phyloP scores from a whole-genome alignment of 1,284 basidiomycete genomes.

The Sporisorium graminicola region DNA sequence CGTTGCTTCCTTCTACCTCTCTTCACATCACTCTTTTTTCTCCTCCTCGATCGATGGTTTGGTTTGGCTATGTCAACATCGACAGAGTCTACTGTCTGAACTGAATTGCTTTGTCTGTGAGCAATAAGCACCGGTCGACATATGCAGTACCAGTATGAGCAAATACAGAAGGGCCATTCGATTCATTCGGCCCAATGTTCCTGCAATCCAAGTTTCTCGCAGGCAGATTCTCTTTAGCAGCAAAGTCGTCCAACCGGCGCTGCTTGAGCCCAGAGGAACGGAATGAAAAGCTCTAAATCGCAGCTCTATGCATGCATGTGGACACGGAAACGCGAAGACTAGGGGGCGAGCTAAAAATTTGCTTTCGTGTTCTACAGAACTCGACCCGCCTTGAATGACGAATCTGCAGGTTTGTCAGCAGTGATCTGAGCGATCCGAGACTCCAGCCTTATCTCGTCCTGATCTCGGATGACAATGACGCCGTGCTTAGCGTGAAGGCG shows the following conservation, averaged over 20 bases:
- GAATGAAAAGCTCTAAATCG: not conserved
- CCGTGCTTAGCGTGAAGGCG: not conserved
- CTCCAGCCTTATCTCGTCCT: not conserved
- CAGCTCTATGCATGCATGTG: too few relatives aligned
- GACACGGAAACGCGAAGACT: conserved; percentile 1
- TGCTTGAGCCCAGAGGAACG: not conserved
- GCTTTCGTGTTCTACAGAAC: not conserved
- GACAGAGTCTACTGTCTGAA: not conserved
- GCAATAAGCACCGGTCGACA: conserved; percentile 9
- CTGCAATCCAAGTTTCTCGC: too few relatives aligned
- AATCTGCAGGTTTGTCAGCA: too few relatives aligned
- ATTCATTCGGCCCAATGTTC: too few relatives aligned
- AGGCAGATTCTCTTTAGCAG: not conserved
- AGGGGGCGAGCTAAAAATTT: not conserved
- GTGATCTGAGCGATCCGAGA: not conserved
- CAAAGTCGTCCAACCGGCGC: not conserved
- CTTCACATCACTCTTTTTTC: not conserved
- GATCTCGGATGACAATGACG: not conserved
- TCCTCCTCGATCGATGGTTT: not conserved
- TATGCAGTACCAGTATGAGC: too few relatives aligned
- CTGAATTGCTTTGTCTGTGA: too few relatives aligned
- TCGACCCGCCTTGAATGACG: too few relatives aligned
- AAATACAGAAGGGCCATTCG: too few relatives aligned
- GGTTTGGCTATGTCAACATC: conserved; percentile 1
- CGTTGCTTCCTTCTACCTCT: not conserved